Evolutionary conservation across 805 yeast genomes (phyloP), one percentile per base, ranked within the genome.

Genomic region (Suhomyces emberorum): DNA sequence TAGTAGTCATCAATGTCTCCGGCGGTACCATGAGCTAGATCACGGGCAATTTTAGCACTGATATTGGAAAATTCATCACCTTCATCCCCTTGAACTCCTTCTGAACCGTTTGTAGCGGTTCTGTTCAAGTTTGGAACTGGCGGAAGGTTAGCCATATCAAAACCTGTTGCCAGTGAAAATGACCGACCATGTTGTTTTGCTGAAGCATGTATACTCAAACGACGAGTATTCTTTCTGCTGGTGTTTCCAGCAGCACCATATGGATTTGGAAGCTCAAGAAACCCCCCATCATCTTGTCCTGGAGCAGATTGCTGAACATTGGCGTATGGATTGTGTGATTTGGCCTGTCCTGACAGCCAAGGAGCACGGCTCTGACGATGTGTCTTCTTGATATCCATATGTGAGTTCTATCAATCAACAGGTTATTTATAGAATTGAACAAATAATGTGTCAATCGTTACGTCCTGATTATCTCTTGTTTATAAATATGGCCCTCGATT

Each of bases 1-100:
- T 81, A 77, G 57, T 83, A 83, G 37, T 75, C 77, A 48, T 84
- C 88, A 22, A 86, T 82, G 42, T 81, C 84, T 1, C 76, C 59
- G 2, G 89, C 91, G 5, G 83, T 75, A 1, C 88, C 86, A 43
- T 77, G 74, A 8, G 77, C 64, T 42, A 86, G 55, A 37, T 77
- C 74, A 7, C 43, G 43, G 15, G 44, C 39, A 20, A 66, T 57
- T 38, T 49, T 10, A 26, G 33, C 35, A 14, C 38, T 45, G 15
- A 44, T 38, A 12, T 34, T 41, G 32, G 34, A 35, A 23, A 29
- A 36, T 7, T 33, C 39, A 11, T 32, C 41, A 12, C 27, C 34
- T 11, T 32, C 40, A 15, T 28, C 34, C 17, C 28, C 25, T 38
- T 40, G 38, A 19, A 26, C 26, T 10, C 18, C 34, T n/a, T 37